Evolutionary conservation across 805 yeast species (phyloP).

Genomic region (Scheffersomyces spartinae): DNA sequence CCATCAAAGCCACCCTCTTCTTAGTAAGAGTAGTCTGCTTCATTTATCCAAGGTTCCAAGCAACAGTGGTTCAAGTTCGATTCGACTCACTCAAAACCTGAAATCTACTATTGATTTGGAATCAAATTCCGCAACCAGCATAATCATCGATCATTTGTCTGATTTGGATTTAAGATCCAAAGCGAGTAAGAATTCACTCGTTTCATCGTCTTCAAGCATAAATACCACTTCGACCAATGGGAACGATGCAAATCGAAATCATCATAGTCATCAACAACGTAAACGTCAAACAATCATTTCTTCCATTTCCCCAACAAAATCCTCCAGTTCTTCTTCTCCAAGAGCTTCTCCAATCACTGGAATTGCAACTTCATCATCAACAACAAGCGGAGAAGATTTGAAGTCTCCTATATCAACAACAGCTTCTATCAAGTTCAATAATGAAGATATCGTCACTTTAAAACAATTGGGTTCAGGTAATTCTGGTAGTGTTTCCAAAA

Average conservation of each 20-base stretch:
- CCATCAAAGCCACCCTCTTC: slow-evolving; percentile 1
- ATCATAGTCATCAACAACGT: too few relatives aligned
- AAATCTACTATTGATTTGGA: slow-evolving; percentile 12
- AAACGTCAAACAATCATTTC: slow-evolving; percentile 31
- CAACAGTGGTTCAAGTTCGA: slow-evolving; percentile 3
- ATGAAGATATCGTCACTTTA: slow-evolving; percentile 60
- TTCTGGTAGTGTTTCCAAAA: slow-evolving; percentile 86
- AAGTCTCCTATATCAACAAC: slow-evolving; percentile 25
- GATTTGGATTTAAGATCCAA: slow-evolving; percentile 13
- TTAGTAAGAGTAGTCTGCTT: neutral
- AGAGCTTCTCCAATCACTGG: slow-evolving; percentile 2
- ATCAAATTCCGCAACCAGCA: slow-evolving; percentile 9
- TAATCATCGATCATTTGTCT: slow-evolving; percentile 16
- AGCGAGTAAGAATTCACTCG: slow-evolving; percentile 1
- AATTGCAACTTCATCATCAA: slow-evolving; percentile 1
- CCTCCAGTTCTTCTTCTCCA: slow-evolving; percentile 12
- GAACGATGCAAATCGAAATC: slow-evolving; percentile 9
- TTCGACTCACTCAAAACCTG: slow-evolving; percentile 2
- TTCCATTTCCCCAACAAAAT: slow-evolving; percentile 30
- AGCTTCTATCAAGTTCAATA: slow-evolving; percentile 16
- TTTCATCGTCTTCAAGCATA: slow-evolving; percentile 1
- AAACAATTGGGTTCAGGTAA: slow-evolving; percentile 85
- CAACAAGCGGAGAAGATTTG: slow-evolving; percentile 3
- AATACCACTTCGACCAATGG: slow-evolving; percentile 2
- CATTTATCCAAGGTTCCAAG: too few relatives aligned